Conservation (phyloP, 257 asterid genomes). For the Solanum chmielewskii region DNA sequence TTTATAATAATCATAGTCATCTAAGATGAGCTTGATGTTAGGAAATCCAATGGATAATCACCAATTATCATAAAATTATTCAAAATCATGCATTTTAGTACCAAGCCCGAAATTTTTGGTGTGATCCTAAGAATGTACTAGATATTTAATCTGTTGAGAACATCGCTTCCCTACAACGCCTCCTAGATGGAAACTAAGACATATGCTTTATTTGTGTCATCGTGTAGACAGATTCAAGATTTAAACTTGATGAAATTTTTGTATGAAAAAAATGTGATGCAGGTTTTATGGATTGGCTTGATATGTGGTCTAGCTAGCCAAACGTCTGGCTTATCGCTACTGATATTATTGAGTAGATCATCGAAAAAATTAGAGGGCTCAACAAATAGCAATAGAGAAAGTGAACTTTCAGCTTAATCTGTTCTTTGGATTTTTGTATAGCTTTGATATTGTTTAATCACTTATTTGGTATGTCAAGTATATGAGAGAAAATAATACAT, state of each 20-base stretch:
- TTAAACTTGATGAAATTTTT: neutral
- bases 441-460: too few relatives aligned
- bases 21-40: too few relatives aligned
- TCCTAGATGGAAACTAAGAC: conserved; percentile 13
- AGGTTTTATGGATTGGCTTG: conserved; percentile 72
- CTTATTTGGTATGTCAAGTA: too few relatives aligned
- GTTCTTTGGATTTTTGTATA: too few relatives aligned
- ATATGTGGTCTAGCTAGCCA: conserved; percentile 52
- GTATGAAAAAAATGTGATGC: neutral
- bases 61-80: neutral
- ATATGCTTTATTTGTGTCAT: neutral
- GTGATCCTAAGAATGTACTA: conserved; percentile 13
- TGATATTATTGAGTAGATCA: conserved; percentile 4
- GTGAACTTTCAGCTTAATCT: neutral
- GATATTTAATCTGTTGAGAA: conserved; percentile 9
- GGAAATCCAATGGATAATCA: too few relatives aligned
- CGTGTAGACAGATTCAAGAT: too few relatives aligned
- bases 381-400: neutral
- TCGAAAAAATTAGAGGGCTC: neutral
- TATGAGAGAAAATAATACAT: too few relatives aligned
- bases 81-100: neutral
- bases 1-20: too few relatives aligned
- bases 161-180: conserved; percentile 24
- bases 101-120: neutral
- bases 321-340: conserved; percentile 31